A percentile compares a stretch with the other conserved stretches of the same genome.
These are phyloP conservation scores for Haplosporangium sp. DNA, from an alignment of 371 early-diverging fungal species.

Conservation along the genomic window DNA sequence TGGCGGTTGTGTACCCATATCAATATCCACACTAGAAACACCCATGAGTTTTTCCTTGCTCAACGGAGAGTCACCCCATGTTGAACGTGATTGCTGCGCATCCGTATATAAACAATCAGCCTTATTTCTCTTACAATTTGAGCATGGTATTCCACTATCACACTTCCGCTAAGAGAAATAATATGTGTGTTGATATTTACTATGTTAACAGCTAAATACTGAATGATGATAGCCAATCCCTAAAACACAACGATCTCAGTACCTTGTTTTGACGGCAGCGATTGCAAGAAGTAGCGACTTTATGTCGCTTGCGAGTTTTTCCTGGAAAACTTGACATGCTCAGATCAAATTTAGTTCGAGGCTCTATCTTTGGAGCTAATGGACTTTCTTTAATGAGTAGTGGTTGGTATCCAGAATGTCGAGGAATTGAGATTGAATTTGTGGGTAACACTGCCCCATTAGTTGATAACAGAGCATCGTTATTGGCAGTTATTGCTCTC, in stretches of 20 bases:
- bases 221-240: neutral
- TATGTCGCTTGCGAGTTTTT: slow-evolving; percentile 52
- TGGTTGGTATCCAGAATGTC: slow-evolving; percentile 13
- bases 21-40: slow-evolving; percentile 20
- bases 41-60: slow-evolving; percentile 46
- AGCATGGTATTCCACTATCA: slow-evolving; percentile 52
- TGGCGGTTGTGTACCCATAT: neutral
- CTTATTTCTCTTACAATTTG: slow-evolving; percentile 49
- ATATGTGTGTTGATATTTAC: neutral
- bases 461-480: neutral
- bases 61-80: slow-evolving; percentile 50
- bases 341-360: slow-evolving; percentile 25
- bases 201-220: neutral
- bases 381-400: slow-evolving; percentile 30
- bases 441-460: neutral
- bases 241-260: neutral
- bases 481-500: neutral
- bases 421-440: slow-evolving; percentile 2
- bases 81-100: slow-evolving; percentile 51
- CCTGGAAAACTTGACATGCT: slow-evolving; percentile 23
- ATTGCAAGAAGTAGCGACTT: slow-evolving; percentile 53
- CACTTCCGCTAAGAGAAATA: slow-evolving; percentile 37
- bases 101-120: slow-evolving; percentile 53
- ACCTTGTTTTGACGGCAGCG: slow-evolving; percentile 56
- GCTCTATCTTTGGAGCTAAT: slow-evolving; percentile 16